Base-by-base conservation (phyloP, 164 flowering plant genomes). In the Euptelea pleiosperma region DNA sequence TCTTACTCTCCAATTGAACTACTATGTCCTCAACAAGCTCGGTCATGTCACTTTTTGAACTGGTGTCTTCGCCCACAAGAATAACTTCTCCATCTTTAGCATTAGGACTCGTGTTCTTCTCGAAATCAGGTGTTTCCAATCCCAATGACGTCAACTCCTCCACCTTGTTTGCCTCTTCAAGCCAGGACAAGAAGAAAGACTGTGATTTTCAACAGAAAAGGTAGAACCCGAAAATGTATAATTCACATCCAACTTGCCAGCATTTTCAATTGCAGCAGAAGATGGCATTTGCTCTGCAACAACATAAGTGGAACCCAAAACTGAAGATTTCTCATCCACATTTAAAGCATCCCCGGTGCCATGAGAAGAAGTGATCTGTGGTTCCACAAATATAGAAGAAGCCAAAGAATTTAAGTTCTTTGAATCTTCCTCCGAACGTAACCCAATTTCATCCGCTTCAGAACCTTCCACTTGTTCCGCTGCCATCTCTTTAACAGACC, bases 1-100 rank as follows among this genome's bases (percentile, higher is more conserved):
- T 76, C 74, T 73, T 71, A 58, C 64, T 75, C 66, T 83, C 86
- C 66, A 64, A 61, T 28, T 81, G 75, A 66, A 59, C 71, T 50
- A 74, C 30, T 58, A 76, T 65, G 37, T 83, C 85, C 46, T 84
- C 85, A 59, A 77, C 74, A 36, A 73, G 71, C 55, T 84, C 89
- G 4, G 48, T 64, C 35, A 66, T 66, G 8, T 82, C 96, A 72
- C 58, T 64, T 47, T 50, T 52, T 9, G 72, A 68, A 69, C 65
- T 62, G 24, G 34, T 57, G 41, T 73, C 74, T 48, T 67, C 78
- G 19, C 34, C 72, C 1, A n/a, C 65, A 58, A 36, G 22, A 63
- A 50, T 66, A 18, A 19, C 67, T 43, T 63, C 72, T 46, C 57
- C 75, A 52, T 73, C 68, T 43, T 64, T 60, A 16, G 45, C 10